Conservation (phyloP, 2,329 filamentous ascomycete species). For the Hypoxylon sp. region DNA sequence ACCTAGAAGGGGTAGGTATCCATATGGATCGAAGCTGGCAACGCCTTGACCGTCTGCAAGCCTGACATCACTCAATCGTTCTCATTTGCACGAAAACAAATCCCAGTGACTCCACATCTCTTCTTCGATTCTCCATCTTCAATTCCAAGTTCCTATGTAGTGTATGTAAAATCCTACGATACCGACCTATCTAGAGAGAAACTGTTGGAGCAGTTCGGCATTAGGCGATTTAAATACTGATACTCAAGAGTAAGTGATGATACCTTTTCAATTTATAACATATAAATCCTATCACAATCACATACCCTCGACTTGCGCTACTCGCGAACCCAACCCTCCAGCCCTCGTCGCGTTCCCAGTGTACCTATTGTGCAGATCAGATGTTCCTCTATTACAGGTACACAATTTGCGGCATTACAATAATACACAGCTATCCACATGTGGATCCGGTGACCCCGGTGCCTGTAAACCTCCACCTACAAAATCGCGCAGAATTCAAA, state of each 20-base stretch:
- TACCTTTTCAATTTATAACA: constrained; percentile 23
- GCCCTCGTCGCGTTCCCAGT: constrained; percentile 46
- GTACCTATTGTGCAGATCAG: constrained; percentile 45
- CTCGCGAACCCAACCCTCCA: constrained; percentile 19
- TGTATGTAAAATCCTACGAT: constrained; percentile 35
- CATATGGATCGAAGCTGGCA: constrained; percentile 9
- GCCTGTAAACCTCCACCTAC: constrained; percentile 46
- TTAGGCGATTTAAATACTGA: background rate
- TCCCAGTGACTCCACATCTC: constrained; percentile 39
- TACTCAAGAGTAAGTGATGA: constrained; percentile 21
- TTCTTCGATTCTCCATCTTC: constrained; percentile 36
- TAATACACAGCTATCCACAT: constrained; percentile 46
- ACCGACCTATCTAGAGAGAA: constrained; percentile 23
- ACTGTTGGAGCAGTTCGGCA: constrained; percentile 20
- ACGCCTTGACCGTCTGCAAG: constrained; percentile 38
- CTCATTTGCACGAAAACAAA: constrained; percentile 42
- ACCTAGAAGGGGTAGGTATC: constrained; percentile 4
- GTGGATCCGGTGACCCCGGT: constrained; percentile 49
- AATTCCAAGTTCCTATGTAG: constrained; percentile 34
- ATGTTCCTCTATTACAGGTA: constrained; percentile 31
- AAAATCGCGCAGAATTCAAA: constrained; percentile 54
- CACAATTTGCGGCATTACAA: constrained; percentile 50
- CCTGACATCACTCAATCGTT: constrained; percentile 43
- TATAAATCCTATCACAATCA: constrained; percentile 5
- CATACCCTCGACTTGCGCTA: constrained; percentile 33